phyloP scores from a whole-genome alignment of 2,329 filamentous ascomycete genomes.

The Plectosphaerella plurivora region DNA sequence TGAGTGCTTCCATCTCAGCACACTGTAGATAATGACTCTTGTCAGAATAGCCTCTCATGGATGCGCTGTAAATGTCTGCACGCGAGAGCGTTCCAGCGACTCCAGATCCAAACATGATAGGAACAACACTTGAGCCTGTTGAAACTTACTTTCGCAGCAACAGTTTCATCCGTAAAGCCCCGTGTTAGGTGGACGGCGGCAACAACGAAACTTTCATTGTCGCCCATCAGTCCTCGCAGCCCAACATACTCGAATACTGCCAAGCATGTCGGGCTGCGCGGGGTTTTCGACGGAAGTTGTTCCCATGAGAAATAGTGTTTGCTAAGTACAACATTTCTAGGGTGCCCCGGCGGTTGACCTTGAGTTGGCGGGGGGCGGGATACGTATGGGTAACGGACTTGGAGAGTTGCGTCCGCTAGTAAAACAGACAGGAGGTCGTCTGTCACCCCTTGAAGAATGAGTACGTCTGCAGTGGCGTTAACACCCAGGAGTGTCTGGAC shows the following conservation, averaged over 20 bases:
- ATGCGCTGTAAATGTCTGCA: no score
- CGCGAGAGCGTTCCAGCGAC: constrained; percentile 40
- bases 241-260: constrained; percentile 24
- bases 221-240: constrained; percentile 13
- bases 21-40: no score
- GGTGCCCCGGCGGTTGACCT: constrained; percentile 47
- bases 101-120: no score
- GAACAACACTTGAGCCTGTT: no score
- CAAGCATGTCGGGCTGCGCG: constrained; percentile 45
- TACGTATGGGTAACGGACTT: constrained; percentile 46
- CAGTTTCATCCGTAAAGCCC: constrained; percentile 54
- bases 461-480: constrained; percentile 38
- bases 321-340: constrained; percentile 59
- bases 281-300: constrained; percentile 45
- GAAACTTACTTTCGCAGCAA: constrained; percentile 46
- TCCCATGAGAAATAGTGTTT: constrained; percentile 51
- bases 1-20: constrained; percentile 19
- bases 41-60: no score
- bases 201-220: constrained; percentile 39
- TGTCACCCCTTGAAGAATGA: constrained; percentile 60
- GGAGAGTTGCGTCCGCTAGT: constrained; percentile 40
- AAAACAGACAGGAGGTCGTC: constrained; percentile 57
- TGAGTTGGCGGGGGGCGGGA: constrained; percentile 54
- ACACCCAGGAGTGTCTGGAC: constrained; percentile 37
- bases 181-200: constrained; percentile 58